These are phyloP conservation scores for Xylaria multiplex DNA, from an alignment of 2,329 filamentous ascomycete genomes.

Conservation along the genomic window DNA sequence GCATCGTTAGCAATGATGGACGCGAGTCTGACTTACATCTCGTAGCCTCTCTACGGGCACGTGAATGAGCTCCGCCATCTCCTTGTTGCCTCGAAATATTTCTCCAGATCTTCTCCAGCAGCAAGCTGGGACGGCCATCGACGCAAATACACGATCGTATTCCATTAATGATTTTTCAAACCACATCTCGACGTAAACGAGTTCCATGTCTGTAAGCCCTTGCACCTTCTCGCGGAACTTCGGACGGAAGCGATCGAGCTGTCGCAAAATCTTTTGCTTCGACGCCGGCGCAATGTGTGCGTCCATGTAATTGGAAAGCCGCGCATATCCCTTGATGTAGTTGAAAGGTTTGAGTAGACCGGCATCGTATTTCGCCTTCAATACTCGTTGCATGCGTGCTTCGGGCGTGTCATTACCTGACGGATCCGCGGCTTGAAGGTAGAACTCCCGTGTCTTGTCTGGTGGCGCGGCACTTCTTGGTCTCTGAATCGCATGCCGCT, in stretches of 20 bases:
- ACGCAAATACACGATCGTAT: constrained; percentile 97
- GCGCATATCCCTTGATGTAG: constrained; percentile 95
- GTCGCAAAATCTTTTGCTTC: constrained; percentile 89
- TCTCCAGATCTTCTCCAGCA: constrained; percentile 97
- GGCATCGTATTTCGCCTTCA: constrained; percentile 95
- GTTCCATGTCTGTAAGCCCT: constrained; percentile 88
- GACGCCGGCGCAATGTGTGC: constrained; percentile 82
- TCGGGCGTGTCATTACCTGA: constrained; percentile 86
- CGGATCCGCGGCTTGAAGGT: constrained; percentile 95
- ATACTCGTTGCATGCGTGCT: constrained; percentile 92
- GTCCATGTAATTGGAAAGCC: constrained; percentile 91
- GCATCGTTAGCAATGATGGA: constrained; percentile 2
- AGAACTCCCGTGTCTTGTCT: constrained; percentile 87
- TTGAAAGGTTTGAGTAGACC: constrained; percentile 96
- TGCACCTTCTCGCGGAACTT: constrained; percentile 97
- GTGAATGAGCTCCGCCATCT: constrained; percentile 96
- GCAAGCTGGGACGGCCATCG: constrained; percentile 98
- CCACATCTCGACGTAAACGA: constrained; percentile 98
- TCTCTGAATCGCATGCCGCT: constrained; percentile 66
- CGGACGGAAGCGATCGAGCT: constrained; percentile 91
- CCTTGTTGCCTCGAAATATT: constrained; percentile 96
- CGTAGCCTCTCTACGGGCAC: constrained; percentile 89
- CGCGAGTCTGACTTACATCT: constrained; percentile 72
- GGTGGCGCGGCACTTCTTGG: constrained; percentile 69
- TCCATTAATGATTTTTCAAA: constrained; percentile 97